Evolutionary conservation across 78 protist species (phyloP).

Genomic region (Dictyostelium firmibasis): DNA sequence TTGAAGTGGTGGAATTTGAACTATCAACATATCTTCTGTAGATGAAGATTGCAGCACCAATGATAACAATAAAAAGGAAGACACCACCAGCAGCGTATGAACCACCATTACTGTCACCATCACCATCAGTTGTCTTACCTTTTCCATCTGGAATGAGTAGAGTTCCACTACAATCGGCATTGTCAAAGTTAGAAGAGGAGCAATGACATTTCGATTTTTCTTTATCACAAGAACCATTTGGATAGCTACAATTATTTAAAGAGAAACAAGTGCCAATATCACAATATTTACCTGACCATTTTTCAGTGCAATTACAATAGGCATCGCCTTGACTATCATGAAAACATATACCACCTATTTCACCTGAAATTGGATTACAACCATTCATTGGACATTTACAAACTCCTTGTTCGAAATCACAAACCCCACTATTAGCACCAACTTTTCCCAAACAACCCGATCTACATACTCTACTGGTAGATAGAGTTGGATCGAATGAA

Average conservation of each 20-base stretch:
- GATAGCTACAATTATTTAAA: background rate
- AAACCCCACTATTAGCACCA: background rate
- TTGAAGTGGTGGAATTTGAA: background rate
- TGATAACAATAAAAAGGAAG: background rate
- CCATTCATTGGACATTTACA: background rate
- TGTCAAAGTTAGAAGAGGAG: background rate
- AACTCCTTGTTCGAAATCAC: background rate
- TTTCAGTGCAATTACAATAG: background rate
- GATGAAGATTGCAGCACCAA: background rate
- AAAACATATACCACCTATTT: background rate
- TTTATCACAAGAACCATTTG: background rate
- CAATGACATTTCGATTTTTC: background rate
- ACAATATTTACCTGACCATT: background rate
- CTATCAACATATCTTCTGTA: background rate
- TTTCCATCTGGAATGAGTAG: background rate
- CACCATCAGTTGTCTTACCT: background rate
- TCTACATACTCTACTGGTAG: background rate
- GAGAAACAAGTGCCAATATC: background rate
- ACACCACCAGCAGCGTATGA: background rate
- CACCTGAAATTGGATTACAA: background rate
- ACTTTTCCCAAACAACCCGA: background rate
- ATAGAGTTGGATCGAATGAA: background rate
- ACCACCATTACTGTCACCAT: background rate
- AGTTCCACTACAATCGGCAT: background rate
- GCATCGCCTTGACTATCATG: background rate